Conservation (phyloP, 495 filamentous ascomycete genomes). For the Penicillium argentinense region DNA sequence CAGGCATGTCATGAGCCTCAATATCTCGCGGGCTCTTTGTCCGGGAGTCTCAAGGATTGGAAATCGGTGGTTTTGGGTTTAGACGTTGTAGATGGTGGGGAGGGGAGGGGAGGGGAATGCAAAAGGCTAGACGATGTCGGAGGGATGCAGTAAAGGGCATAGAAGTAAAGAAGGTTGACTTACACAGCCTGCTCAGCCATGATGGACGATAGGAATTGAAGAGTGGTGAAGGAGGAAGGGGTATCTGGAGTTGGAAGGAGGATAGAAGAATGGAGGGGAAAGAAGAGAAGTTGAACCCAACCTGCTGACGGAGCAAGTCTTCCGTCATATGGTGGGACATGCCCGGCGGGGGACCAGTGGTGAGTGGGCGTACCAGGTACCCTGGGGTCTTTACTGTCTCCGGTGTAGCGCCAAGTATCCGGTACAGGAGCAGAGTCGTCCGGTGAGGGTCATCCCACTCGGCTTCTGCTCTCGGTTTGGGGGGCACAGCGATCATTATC, state of each 20-base stretch:
- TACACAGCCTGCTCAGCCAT: conserved; percentile 57
- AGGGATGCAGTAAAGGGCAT: conserved; percentile 2
- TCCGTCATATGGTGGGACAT: conserved; percentile 48
- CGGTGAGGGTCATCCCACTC: conserved; percentile 36
- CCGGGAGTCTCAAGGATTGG: not conserved
- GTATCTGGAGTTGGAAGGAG: conserved; percentile 12
- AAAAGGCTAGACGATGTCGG: not conserved
- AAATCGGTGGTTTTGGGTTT: not conserved
- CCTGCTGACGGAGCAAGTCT: conserved; percentile 46
- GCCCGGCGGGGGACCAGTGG: not conserved
- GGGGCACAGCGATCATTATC: conserved; percentile 16
- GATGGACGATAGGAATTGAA: conserved; percentile 23
- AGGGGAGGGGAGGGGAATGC: conserved; percentile 2
- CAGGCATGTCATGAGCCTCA: not conserved
- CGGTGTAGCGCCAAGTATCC: conserved; percentile 30
- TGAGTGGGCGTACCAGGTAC: conserved; percentile 26
- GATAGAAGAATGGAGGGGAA: conserved; percentile 16
- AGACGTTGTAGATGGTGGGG: conserved; percentile 12
- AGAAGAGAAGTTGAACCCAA: conserved; percentile 20
- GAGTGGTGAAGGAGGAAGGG: conserved; percentile 11
- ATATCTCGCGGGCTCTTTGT: conserved; percentile 1
- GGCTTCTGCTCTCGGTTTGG: conserved; percentile 18
- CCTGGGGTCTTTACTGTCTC: conserved; percentile 8
- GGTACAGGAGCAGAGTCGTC: conserved; percentile 46
- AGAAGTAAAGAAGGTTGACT: conserved; percentile 35